A percentile compares a stretch with the other conserved stretches of the same genome.
phyloP scores from a whole-genome alignment of 1,284 basidiomycete genomes.

The Pascua guehoae region DNA sequence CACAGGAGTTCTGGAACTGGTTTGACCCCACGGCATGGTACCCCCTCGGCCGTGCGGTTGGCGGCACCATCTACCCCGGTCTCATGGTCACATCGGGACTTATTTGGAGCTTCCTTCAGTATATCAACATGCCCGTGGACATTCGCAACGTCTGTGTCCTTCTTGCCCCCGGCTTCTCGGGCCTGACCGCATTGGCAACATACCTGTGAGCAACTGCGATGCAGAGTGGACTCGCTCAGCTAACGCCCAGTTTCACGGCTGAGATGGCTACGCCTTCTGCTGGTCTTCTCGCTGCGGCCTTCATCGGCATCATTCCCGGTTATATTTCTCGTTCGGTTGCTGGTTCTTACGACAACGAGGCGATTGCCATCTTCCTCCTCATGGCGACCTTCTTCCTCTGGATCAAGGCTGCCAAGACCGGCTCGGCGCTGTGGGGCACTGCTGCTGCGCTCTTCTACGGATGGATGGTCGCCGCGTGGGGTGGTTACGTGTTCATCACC shows the following conservation, averaged over 20 bases:
- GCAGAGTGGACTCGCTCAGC: neutral
- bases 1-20: constrained; percentile 99
- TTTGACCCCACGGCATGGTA: constrained; percentile 99
- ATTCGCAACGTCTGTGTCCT: constrained; percentile 97
- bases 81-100: constrained; percentile 96
- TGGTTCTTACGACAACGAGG: constrained; percentile 99
- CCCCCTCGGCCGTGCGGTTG: constrained; percentile 94
- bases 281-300: constrained; percentile 92
- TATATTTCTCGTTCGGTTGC: constrained; percentile 99
- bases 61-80: constrained; percentile 96
- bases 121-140: constrained; percentile 90
- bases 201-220: constrained; percentile 65
- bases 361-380: constrained; percentile 98
- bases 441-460: constrained; percentile 95
- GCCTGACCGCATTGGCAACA: constrained; percentile 94
- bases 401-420: constrained; percentile 94
- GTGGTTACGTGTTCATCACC: constrained; percentile 99
- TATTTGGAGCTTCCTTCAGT: constrained; percentile 87
- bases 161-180: constrained; percentile 93
- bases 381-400: constrained; percentile 98
- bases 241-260: constrained; percentile 70
- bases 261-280: constrained; percentile 93
- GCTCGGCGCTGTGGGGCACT: constrained; percentile 87
- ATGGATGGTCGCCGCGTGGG: constrained; percentile 99
- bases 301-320: constrained; percentile 92